These are phyloP conservation scores for Protomyces gravidus DNA, from an alignment of 1,139 yeast species.

Conservation along the genomic window DNA sequence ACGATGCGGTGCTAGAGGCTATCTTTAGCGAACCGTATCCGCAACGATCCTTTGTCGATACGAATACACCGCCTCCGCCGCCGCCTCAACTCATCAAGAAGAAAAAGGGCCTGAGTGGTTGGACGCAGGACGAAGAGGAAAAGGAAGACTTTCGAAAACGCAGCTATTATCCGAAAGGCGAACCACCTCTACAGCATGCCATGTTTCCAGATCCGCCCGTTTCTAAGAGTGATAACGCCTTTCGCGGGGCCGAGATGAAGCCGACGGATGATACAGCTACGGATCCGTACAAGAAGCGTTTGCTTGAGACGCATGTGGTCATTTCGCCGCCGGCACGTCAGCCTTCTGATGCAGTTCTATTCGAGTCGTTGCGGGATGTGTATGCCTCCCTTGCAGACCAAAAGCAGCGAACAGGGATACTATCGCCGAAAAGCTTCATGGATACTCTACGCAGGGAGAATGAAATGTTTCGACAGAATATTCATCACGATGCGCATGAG, in stretches of 20 bases:
- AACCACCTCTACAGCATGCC: slow-evolving; percentile 10
- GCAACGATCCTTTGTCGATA: slow-evolving; percentile 16
- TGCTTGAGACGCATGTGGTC: slow-evolving; percentile 24
- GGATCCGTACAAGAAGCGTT: slow-evolving; percentile 17
- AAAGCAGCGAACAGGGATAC: slow-evolving; percentile 67
- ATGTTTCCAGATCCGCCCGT: slow-evolving; percentile 22
- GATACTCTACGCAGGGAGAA: slow-evolving; percentile 75
- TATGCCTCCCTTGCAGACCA: slow-evolving; percentile 80
- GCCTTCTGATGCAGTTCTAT: slow-evolving; percentile 53
- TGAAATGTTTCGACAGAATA: slow-evolving; percentile 63
- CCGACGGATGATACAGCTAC: slow-evolving; percentile 26
- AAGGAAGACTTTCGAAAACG: slow-evolving; percentile 18
- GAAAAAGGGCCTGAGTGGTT: slow-evolving; percentile 19
- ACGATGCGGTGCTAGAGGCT: slow-evolving; percentile 1
- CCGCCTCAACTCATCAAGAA: slow-evolving; percentile 5
- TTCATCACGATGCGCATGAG: slow-evolving; percentile 99
- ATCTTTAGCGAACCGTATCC: slow-evolving; percentile 19
- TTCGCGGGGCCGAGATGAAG: slow-evolving; percentile 25
- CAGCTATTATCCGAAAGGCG: slow-evolving; percentile 12
- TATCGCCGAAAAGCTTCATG: slow-evolving; percentile 72
- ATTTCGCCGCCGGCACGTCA: slow-evolving; percentile 44
- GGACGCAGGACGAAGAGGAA: slow-evolving; percentile 23
- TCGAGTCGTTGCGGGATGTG: slow-evolving; percentile 73
- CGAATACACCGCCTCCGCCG: slow-evolving; percentile 2
- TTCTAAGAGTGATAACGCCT: neutral